phyloP scores from a whole-genome alignment of 148 eudicot genomes.

The Cornus florida region DNA sequence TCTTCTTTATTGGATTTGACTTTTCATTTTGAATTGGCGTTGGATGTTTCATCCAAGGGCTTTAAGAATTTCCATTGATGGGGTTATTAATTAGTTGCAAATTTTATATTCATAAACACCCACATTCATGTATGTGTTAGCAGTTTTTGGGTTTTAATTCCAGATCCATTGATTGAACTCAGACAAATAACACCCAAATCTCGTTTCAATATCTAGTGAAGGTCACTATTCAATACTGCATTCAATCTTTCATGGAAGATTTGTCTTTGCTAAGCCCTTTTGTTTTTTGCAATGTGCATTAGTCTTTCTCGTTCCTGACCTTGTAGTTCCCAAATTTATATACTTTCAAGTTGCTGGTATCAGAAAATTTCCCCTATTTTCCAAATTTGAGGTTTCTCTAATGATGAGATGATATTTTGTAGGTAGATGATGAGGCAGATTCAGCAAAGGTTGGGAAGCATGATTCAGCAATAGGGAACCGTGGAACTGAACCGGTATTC shows the following conservation, averaged over 20 bases:
- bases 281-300: background rate
- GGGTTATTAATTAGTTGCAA: background rate
- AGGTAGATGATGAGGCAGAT: conserved; percentile 71
- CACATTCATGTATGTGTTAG: background rate
- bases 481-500: no score
- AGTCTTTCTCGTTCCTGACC: background rate
- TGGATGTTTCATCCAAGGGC: no score
- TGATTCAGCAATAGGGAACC: no score
- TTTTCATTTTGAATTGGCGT: background rate
- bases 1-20: background rate
- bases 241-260: no score
- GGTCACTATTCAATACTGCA: no score
- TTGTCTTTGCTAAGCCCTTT: background rate
- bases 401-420: conserved; percentile 11
- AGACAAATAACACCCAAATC: no score
- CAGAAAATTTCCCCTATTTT: background rate
- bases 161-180: no score
- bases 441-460: conserved; percentile 51
- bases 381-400: conserved; percentile 4
- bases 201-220: no score
- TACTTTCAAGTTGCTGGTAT: background rate
- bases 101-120: background rate
- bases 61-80: background rate
- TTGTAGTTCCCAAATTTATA: background rate
- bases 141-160: no score